These are phyloP conservation scores for Coniella vitis DNA, from an alignment of 2,329 filamentous ascomycete genomes.

Conservation along the genomic window DNA sequence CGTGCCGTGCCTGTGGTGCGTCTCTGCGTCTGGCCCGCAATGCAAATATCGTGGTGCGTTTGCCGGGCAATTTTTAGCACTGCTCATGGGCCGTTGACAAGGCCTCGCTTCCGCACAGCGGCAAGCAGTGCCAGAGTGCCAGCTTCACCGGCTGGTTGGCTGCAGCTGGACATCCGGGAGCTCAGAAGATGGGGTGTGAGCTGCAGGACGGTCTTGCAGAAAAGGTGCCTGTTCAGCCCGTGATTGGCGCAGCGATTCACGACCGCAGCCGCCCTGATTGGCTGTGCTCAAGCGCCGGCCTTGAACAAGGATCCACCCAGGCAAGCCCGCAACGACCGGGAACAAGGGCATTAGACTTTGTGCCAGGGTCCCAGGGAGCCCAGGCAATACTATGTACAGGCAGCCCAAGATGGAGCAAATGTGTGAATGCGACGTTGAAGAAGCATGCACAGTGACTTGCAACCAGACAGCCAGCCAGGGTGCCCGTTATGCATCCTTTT, in stretches of 20 bases:
- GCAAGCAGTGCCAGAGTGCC: conserved; percentile 23
- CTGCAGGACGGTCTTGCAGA: conserved; percentile 4
- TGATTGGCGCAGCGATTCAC: conserved; percentile 12
- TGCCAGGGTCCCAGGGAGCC: conserved; percentile 9
- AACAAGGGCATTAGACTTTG: conserved; percentile 2
- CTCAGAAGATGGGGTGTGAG: conserved; percentile 5
- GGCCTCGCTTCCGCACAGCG: conserved; percentile 16
- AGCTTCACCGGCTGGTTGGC: conserved; percentile 26
- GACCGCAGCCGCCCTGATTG: conserved; percentile 6
- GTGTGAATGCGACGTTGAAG: conserved; percentile 8
- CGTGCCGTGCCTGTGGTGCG: conserved; percentile 4
- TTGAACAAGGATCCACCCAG: conserved; percentile 10
- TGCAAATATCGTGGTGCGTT: conserved; percentile 10
- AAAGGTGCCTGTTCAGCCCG: conserved; percentile 9
- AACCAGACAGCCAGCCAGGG: conserved; percentile 13
- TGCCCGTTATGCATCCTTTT: conserved; percentile 13
- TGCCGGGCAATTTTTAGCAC: conserved; percentile 23
- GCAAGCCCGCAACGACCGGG: conserved; percentile 4
- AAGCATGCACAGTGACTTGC: conserved; percentile 11
- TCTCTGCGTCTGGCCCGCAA: conserved; percentile 6
- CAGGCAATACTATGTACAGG: no score
- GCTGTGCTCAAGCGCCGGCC: conserved; percentile 13
- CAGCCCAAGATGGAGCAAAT: background rate
- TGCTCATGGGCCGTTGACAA: conserved; percentile 11
- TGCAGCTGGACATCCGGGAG: conserved; percentile 15